Base-by-base conservation (phyloP, 352 stramenopile genomes). In the Phytophthora pini region DNA sequence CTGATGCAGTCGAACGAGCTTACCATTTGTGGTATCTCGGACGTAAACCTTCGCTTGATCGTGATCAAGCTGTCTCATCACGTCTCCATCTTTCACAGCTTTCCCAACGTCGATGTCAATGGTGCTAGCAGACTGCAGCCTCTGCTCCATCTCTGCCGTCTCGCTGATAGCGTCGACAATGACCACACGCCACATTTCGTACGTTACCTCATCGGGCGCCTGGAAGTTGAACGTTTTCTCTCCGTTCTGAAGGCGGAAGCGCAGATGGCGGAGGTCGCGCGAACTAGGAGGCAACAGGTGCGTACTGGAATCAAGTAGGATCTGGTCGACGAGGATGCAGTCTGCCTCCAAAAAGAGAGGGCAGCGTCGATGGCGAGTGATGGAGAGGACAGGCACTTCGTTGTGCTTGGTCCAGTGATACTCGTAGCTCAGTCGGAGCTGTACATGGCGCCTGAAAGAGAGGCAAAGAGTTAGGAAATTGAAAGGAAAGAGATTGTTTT, bases 1-100 rank as follows among this genome's bases (percentile, higher is more conserved):
- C 24, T 31, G 38, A 12, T 58, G 51, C 22, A 58, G 39, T 36
- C 40, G 51, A 15, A 58, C 50, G 26, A 58, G 51, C 40, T 58
- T 58, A 17, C 13, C 31, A 27, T 58, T 58, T 29, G 24, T 49
- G n/a, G 38, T 5, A 22, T 58, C 36, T 29, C 51, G 51, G 6
- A 29, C 17, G n/a, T 41, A 58, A n/a, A 49, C 38, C 4, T 39
- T 32, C 22, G 10, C n/a, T 12, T 49, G 22, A 6, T 29, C 20
- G 41, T 20, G 41, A 13, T 49, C 22, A 15, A 49, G 29, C 20
- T 20, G 8, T 4, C 8, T 17, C 20, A 49, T 12, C 12, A 22
- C n/a, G 2, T 43, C 13, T 24, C 22, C 10, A 13, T 49, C 22
- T 22, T 49, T 49, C 43, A 31, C 4, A 5, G n/a, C 10, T n/a